Percentiles rank a stretch among this genome's conserved stretches.
Conservation (phyloP, 306 rosid species). For the Prinsepia uniflora region DNA sequence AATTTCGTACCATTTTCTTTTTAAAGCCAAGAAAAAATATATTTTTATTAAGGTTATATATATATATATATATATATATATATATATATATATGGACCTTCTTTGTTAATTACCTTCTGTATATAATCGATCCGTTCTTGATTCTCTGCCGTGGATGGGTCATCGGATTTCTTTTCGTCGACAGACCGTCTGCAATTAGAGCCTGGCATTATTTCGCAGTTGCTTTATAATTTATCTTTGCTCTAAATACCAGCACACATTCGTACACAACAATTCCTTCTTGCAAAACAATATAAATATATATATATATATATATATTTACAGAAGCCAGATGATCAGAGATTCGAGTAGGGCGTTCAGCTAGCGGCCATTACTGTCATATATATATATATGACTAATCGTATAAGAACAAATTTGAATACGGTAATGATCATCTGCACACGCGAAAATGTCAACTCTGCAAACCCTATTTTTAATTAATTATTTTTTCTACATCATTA, state of each 20-base stretch:
- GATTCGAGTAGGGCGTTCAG: no score
- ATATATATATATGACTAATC: constrained; percentile 12
- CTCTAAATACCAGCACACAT: not conserved
- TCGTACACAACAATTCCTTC: constrained; percentile 5
- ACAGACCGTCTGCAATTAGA: constrained; percentile 4
- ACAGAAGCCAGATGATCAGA: not conserved
- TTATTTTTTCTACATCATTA: not conserved
- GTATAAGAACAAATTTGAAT: constrained; percentile 28
- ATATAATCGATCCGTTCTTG: not conserved
- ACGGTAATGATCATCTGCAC: constrained; percentile 24
- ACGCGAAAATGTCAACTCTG: constrained; percentile 52
- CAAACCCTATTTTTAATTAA: constrained; percentile 23
- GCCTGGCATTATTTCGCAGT: constrained; percentile 30
- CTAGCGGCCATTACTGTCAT: constrained; percentile 19
- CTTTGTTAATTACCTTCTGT: constrained; percentile 1
- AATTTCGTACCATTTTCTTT: no score
- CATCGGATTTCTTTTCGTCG: constrained; percentile 32
- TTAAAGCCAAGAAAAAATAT: not conserved
- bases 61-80: no score
- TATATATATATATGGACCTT: not conserved
- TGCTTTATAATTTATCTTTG: constrained; percentile 5
- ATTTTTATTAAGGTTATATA: no score
- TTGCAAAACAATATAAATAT: not conserved
- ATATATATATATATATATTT: no score
- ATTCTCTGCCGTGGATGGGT: constrained; percentile 24